Conservation (phyloP, 768 basidiomycete genomes). For the Hericium rajendrae region DNA sequence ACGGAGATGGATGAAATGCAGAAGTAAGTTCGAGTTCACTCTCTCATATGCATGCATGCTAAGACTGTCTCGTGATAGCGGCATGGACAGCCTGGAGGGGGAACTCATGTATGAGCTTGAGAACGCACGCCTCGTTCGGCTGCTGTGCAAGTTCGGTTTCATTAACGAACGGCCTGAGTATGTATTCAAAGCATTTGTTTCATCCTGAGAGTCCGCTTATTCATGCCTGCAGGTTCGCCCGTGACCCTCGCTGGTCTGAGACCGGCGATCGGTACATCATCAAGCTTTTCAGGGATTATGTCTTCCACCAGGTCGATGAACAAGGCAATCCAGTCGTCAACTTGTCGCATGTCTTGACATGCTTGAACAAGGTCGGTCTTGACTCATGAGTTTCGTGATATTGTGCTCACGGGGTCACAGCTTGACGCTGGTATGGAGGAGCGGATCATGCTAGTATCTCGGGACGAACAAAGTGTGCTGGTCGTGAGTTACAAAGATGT, state of each 20-base stretch:
- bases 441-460: constrained; percentile 85
- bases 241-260: constrained; percentile 94
- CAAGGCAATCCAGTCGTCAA: constrained; percentile 83
- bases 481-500: constrained; percentile 91
- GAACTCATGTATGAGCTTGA: constrained; percentile 86
- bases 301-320: constrained; percentile 96
- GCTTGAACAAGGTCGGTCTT: constrained; percentile 76
- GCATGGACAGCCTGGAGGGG: constrained; percentile 70
- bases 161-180: constrained; percentile 99
- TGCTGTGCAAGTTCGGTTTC: constrained; percentile 92
- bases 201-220: not conserved
- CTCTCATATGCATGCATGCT: constrained; percentile 1
- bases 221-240: constrained; percentile 62
- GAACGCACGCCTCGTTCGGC: constrained; percentile 82
- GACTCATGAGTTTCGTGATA: not conserved
- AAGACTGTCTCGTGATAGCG: constrained; percentile 32
- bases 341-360: constrained; percentile 82
- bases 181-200: constrained; percentile 21
- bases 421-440: constrained; percentile 92
- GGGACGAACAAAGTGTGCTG: constrained; percentile 94
- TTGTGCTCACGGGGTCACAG: constrained; percentile 28
- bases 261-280: constrained; percentile 97
- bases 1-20: constrained; percentile 83
- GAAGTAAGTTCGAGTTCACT: constrained; percentile 35
- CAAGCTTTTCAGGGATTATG: constrained; percentile 96